phyloP scores from a whole-genome alignment of 2,329 filamentous ascomycete species.

The Nannizziopsis barbatae region DNA sequence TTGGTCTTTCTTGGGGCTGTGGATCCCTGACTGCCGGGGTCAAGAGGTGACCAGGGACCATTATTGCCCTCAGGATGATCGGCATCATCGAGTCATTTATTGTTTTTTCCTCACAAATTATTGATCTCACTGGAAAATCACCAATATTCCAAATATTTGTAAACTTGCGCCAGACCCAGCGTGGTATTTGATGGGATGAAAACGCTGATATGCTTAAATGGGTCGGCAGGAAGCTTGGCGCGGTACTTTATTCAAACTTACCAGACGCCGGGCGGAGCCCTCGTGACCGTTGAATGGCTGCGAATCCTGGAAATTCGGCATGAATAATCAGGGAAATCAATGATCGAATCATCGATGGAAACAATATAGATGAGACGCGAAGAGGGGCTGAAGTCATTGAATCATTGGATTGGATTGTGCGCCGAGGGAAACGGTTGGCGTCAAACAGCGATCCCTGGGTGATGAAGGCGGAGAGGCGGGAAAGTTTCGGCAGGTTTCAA shows the following conservation, averaged over 20 bases:
- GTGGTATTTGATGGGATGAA: too few species aligned
- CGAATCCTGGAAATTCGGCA: not conserved
- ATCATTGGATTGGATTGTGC: not conserved
- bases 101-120: too few species aligned
- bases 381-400: too few species aligned
- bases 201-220: too few species aligned
- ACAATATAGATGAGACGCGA: not conserved
- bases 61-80: too few species aligned
- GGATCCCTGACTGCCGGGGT: too few species aligned
- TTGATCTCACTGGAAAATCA: too few species aligned
- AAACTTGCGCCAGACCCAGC: not conserved
- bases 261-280: not conserved
- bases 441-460: too few species aligned
- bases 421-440: not conserved
- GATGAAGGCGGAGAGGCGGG: not conserved
- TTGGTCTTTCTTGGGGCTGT: conserved; percentile 9
- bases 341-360: not conserved
- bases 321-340: not conserved
- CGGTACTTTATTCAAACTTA: not conserved
- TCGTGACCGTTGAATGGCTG: not conserved
- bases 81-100: too few species aligned
- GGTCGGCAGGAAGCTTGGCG: not conserved
- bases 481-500: conserved; percentile 9
- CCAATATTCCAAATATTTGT: too few species aligned
- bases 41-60: too few species aligned